Conservation (phyloP, 164 flowering plant genomes). For the Houttuynia cordata region DNA sequence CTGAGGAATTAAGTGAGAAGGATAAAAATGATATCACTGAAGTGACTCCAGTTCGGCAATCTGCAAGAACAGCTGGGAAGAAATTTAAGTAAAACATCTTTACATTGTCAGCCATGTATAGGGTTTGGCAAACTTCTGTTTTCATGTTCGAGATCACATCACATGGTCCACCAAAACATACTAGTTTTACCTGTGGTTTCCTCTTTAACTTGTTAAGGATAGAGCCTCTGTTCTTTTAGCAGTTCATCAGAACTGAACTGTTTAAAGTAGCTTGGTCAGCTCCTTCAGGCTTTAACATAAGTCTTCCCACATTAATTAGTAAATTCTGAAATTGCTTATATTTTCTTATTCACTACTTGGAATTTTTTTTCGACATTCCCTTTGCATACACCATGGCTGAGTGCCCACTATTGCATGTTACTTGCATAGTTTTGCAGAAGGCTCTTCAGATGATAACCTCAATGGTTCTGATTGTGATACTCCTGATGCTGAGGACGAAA, state of each 20-base stretch:
- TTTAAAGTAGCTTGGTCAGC: no score
- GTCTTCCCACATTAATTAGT: no score
- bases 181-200: no score
- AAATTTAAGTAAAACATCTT: slow-evolving; percentile 45
- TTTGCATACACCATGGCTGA: background rate
- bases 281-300: no score
- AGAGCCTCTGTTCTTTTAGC: no score
- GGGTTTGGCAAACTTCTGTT: background rate
- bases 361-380: background rate
- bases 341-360: background rate
- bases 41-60: slow-evolving; percentile 56
- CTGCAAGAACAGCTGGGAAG: slow-evolving; percentile 71
- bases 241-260: no score
- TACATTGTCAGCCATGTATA: background rate
- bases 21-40: slow-evolving; percentile 19
- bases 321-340: background rate
- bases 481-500: slow-evolving; percentile 14
- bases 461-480: background rate
- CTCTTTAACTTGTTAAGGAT: no score
- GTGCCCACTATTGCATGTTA: background rate
- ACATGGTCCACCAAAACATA: no score
- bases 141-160: no score
- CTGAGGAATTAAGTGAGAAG: slow-evolving; percentile 10
- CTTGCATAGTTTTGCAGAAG: slow-evolving; percentile 41
- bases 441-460: slow-evolving; percentile 41